A percentile compares a stretch with the other conserved stretches of the same genome.
phyloP scores from a whole-genome alignment of 139 green algal species.

The Trebouxia sp. region DNA sequence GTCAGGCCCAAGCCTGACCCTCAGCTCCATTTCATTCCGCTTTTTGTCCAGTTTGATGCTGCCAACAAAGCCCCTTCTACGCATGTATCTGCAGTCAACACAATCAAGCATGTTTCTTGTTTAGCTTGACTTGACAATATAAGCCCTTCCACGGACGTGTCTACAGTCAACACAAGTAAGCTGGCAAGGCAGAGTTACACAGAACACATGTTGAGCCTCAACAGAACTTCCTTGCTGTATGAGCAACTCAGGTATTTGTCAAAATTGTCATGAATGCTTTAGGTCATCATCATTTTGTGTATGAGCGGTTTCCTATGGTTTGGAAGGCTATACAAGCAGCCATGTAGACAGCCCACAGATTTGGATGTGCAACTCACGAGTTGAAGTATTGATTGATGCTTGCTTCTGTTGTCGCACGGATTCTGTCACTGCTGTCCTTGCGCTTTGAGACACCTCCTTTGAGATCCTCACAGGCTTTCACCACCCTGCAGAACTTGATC shows the following conservation, averaged over 20 bases:
- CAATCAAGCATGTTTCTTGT: neutral
- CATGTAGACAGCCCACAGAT: too few relatives aligned
- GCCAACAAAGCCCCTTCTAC: neutral
- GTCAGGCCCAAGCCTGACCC: neutral
- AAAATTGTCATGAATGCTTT: too few relatives aligned
- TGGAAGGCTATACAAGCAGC: neutral
- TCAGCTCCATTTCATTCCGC: neutral
- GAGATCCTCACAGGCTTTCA: neutral
- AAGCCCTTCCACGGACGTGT: too few relatives aligned
- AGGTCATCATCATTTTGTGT: too few relatives aligned
- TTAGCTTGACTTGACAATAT: neutral
- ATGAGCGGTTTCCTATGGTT: too few relatives aligned
- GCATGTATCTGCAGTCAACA: slow-evolving; percentile 13
- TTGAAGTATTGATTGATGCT: neutral
- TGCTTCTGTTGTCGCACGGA: neutral
- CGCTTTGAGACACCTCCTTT: neutral
- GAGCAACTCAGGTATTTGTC: too few relatives aligned
- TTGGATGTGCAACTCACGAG: slow-evolving; percentile 3
- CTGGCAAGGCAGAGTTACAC: too few relatives aligned
- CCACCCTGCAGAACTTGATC: neutral
- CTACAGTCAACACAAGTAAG: too few relatives aligned
- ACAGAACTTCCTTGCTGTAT: too few relatives aligned
- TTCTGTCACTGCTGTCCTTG: neutral
- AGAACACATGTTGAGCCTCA: too few relatives aligned
- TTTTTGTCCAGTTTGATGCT: slow-evolving; percentile 11